Conservation (phyloP, 805 yeast species). For the Scheffersomyces ergatensis region DNA sequence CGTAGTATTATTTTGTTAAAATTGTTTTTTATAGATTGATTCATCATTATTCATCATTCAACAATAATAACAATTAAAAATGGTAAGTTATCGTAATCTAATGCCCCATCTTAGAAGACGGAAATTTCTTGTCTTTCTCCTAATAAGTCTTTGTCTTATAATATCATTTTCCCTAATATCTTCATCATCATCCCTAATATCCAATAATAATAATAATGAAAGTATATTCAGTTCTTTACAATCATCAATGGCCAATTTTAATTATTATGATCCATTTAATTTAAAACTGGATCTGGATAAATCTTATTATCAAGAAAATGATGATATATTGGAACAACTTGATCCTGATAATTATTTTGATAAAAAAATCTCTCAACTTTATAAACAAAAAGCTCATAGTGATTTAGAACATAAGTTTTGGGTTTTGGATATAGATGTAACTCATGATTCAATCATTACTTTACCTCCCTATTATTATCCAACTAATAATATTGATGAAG, state of each 20-base stretch:
- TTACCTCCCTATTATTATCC: constrained; percentile 11
- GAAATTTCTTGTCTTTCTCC: neutral
- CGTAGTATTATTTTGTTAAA: no score
- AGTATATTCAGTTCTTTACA: no score
- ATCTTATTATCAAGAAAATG: no score
- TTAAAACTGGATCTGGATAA: no score
- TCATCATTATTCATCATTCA: no score
- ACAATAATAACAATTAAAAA: no score
- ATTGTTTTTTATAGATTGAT: no score
- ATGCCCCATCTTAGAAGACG: neutral
- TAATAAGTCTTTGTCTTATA: neutral
- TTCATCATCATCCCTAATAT: neutral
- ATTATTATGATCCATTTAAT: no score
- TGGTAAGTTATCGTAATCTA: no score
- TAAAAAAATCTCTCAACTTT: constrained; percentile 12
- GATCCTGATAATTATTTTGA: constrained; percentile 14
- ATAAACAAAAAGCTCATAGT: constrained; percentile 9
- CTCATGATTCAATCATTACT: constrained; percentile 6
- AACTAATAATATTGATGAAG: constrained; percentile 2
- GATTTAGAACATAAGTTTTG: constrained; percentile 25
- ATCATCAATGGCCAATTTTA: no score
- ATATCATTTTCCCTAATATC: neutral
- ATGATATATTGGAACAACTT: no score
- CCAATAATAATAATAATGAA: no score
- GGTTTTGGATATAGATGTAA: constrained; percentile 12